Base-by-base conservation (phyloP, 257 asterid genomes). In the Striga asiatica region DNA sequence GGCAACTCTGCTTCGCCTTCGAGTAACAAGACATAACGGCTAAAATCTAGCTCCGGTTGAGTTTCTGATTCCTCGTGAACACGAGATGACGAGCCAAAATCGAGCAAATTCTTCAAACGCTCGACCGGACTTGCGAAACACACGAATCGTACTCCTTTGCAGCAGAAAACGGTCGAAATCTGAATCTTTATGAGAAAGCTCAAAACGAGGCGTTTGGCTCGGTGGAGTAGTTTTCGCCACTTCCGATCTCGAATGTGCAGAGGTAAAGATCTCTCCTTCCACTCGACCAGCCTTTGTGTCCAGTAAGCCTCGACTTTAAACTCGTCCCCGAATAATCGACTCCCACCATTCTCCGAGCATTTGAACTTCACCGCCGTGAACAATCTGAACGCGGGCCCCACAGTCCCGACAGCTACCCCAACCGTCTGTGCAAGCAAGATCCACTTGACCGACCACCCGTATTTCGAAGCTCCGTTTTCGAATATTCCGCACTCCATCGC, bases 261-360 rank as follows among this genome's bases (percentile, higher is more conserved):
- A 46, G 47, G 13, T 1, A 49, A 8, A 2, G 72, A 38, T 3
- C 31, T 38, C 1, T 58, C 65, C 38, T 73, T 70, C 88, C 79
- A 76, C 16, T 76, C 79, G 29, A 69, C 51, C 60, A 80, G 46
- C 60, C 50, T 65, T 59, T 38, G 46, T 1, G 67, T 80, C 81
- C 81, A 74, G 37, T 71, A 71, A 14, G 19, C 5, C 52, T 71
- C 72, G 0, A 67, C 25, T 4, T 12, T 11, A 34, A 56, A 24
- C 23, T 43, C 39, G 4, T 21, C 39, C 4, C 13, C 38, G 8
- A 45, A 31, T n/a, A n/a, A n/a, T 2, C 50, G 28, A 27, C 17
- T 50, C 3, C 14, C 12, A 4, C 46, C 20, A 1, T 0, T 62
- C 47, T 7, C 13, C 10, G 67, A 52, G 53, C 50, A 31, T 31